These are phyloP conservation scores for Ceratobasidium sp. DNA, from an alignment of 1,284 basidiomycete genomes.

Conservation along the genomic window DNA sequence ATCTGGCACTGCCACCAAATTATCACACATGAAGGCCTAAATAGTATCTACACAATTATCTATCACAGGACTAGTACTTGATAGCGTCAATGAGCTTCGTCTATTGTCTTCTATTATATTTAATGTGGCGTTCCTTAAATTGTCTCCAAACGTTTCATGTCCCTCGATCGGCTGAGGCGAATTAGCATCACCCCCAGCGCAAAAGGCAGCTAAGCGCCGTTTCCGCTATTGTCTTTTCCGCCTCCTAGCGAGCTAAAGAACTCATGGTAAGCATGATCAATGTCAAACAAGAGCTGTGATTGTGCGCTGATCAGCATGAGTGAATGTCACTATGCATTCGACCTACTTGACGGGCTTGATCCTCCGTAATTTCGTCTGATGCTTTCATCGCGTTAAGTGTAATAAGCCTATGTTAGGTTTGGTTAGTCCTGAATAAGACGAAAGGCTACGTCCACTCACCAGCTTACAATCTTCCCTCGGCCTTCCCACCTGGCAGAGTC, in stretches of 20 bases:
- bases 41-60: no score
- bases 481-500: slow-evolving; percentile 95
- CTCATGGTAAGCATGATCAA: slow-evolving; percentile 96
- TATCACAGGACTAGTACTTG: no score
- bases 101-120: no score
- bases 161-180: no score
- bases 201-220: neutral
- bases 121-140: no score
- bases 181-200: no score
- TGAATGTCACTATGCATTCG: neutral
- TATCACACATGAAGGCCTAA: no score
- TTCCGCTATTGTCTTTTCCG: slow-evolving; percentile 51
- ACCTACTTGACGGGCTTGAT: slow-evolving; percentile 90
- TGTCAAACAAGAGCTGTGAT: slow-evolving; percentile 89
- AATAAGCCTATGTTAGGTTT: slow-evolving; percentile 77
- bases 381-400: slow-evolving; percentile 97
- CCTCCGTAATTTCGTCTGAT: slow-evolving; percentile 95
- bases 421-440: slow-evolving; percentile 1
- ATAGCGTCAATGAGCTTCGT: no score
- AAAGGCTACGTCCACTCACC: slow-evolving; percentile 66
- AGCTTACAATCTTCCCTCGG: slow-evolving; percentile 90
- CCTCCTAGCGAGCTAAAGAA: slow-evolving; percentile 89
- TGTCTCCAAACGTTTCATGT: no score
- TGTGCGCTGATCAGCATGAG: neutral
- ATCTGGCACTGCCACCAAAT: no score